Evolutionary conservation across 2,329 filamentous ascomycete species (phyloP).

Genomic region (Alternaria viburni): DNA sequence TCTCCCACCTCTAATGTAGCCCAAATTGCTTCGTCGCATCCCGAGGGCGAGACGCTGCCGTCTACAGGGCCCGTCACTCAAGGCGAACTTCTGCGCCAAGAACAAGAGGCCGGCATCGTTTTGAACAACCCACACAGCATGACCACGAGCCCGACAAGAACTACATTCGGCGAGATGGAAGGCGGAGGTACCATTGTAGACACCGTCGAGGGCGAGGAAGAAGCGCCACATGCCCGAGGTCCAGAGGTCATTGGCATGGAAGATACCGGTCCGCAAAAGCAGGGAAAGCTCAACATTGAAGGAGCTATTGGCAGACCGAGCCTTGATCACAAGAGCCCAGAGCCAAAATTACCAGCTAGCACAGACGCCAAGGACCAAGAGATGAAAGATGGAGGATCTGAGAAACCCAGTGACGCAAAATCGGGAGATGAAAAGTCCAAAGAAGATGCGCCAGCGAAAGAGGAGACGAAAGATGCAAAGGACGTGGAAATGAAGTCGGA

Average conservation of each 20-base stretch:
- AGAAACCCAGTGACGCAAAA: background rate
- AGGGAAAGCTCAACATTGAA: conserved; percentile 54
- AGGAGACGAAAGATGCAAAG: background rate
- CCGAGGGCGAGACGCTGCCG: conserved; percentile 46
- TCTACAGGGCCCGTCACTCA: conserved; percentile 63
- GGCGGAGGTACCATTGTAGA: conserved; percentile 40
- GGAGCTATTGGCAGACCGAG: conserved; percentile 46
- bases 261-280: conserved; percentile 81
- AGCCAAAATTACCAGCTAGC: conserved; percentile 4
- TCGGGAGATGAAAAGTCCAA: background rate
- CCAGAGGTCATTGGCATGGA: conserved; percentile 84
- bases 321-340: conserved; percentile 39
- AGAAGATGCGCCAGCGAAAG: background rate
- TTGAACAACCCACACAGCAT: conserved; percentile 57
- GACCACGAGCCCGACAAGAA: conserved; percentile 32
- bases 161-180: conserved; percentile 34
- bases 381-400: conserved; percentile 22
- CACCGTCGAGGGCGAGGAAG: conserved; percentile 58
- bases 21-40: conserved; percentile 42
- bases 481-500: conserved; percentile 19
- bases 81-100: conserved; percentile 83
- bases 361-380: conserved; percentile 26
- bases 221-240: conserved; percentile 78
- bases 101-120: conserved; percentile 81
- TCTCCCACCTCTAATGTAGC: conserved; percentile 16